Evolutionary conservation across 176 grass and related monocot genomes (phyloP), one percentile per base, ranked within the genome.

Genomic region (Eleusine indica): DNA sequence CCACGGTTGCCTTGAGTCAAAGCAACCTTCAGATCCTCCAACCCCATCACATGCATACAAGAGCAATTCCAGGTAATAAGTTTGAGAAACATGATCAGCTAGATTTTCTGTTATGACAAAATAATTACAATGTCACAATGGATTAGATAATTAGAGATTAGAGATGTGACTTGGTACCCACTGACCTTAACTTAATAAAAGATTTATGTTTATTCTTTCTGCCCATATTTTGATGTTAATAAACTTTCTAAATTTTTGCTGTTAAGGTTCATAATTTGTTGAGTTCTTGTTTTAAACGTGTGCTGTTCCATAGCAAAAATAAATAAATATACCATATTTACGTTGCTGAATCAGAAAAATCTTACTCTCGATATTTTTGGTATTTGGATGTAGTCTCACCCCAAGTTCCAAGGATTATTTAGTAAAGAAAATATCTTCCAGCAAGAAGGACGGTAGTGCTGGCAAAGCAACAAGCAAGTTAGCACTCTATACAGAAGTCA

Each of bases 381-480:
- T 84, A 63, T 77, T 47, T 66, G 25, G 5, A 41, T 71, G 47
- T 61, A 81, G 82, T 65, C 37, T 87, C 28, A 76, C 76, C 68
- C 37, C 66, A 56, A 85, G 28, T 89, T 87, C 85, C 46, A 87
- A 86, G 78, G 77, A 80, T 52, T 58, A 66, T 71, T 90, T 87
- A 13, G 47, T 78, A 80, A 86, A 88, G 84, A 86, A 76, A 38
- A 80, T 83, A 68, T 57, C 84, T 19, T 85, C 82, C 81, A 74
- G 62, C 85, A 95, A 90, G 75, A 93, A 92, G 76, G 68, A 63
- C 32, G 85, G 80, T 17, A 84, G 74, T 88, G 71, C 78, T 52
- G 93, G 93, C 73, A 92, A 84, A 88, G 88, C 92, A 88, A 92
- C 93, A 73, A 92, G 82, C 85, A 95, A 95, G 93, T 94, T 85